Conservation (phyloP, 2,329 filamentous ascomycete species). For the Cladosporium austrohemisphaericum region DNA sequence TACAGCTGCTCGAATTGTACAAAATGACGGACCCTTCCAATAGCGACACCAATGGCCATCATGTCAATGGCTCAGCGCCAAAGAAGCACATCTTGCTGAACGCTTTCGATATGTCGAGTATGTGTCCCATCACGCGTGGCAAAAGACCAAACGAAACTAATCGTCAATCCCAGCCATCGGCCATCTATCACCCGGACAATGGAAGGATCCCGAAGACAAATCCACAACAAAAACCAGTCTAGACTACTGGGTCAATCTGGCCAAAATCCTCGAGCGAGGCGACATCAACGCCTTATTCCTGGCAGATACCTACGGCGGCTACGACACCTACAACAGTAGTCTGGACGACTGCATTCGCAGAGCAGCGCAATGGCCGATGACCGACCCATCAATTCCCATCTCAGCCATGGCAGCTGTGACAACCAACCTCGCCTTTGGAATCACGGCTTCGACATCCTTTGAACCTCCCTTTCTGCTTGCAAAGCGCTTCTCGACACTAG, state of each 20-base stretch:
- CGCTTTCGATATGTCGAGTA: conserved; percentile 41
- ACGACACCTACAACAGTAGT: conserved; percentile 56
- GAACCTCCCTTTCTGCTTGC: conserved; percentile 61
- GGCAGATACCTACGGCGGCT: conserved; percentile 62
- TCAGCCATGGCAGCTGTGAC: conserved; percentile 65
- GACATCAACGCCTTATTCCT: conserved; percentile 63
- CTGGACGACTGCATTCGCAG: conserved; percentile 49
- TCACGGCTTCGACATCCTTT: conserved; percentile 61
- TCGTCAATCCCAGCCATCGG: conserved; percentile 32
- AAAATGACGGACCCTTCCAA: not conserved
- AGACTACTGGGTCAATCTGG: conserved; percentile 62
- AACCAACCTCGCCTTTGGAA: conserved; percentile 59
- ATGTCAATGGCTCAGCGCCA: not conserved
- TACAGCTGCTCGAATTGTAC: too few relatives aligned
- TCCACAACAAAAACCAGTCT: conserved; percentile 59
- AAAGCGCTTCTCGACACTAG: conserved; percentile 59
- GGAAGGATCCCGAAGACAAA: conserved; percentile 62
- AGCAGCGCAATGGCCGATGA: conserved; percentile 63
- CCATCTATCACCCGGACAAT: conserved; percentile 63
- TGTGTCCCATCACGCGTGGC: not conserved
- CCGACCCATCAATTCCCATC: conserved; percentile 61
- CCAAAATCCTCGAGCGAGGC: conserved; percentile 58
- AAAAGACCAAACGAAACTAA: not conserved
- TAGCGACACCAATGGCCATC: not conserved
- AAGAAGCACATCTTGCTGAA: conserved; percentile 33